A percentile compares a stretch with the other conserved stretches of the same genome.
These are phyloP conservation scores for Aschersonia sp. DNA, from an alignment of 2,329 filamentous ascomycete genomes.

Conservation along the genomic window DNA sequence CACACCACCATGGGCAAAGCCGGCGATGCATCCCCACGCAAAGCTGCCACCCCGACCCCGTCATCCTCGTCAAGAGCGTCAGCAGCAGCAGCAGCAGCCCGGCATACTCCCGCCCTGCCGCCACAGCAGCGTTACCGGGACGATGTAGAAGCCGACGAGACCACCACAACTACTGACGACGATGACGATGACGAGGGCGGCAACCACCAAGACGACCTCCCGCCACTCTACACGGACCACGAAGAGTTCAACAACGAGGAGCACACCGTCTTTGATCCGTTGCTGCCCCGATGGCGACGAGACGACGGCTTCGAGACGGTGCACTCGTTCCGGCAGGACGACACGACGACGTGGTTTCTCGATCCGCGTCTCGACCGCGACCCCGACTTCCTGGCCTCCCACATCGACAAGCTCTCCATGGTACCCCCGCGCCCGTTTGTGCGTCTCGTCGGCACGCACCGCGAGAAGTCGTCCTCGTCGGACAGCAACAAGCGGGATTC, in stretches of 20 bases:
- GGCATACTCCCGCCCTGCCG: conserved; percentile 7
- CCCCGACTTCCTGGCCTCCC: conserved; percentile 24
- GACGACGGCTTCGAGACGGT: conserved; percentile 7
- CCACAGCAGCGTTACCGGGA: conserved; percentile 21
- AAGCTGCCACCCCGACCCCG: conserved; percentile 13
- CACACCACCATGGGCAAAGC: background rate
- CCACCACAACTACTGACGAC: conserved; percentile 13
- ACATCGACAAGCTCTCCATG: conserved; percentile 27
- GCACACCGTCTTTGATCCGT: conserved; percentile 9
- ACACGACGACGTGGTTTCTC: conserved; percentile 24
- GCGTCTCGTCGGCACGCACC: conserved; percentile 37
- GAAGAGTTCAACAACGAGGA: conserved; percentile 7
- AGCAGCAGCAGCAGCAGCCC: background rate
- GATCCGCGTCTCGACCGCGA: conserved; percentile 29
- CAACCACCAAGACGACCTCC: conserved; percentile 19
- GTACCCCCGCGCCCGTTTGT: conserved; percentile 39
- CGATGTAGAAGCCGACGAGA: background rate
- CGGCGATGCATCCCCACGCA: conserved; percentile 1
- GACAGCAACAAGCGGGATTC: conserved; percentile 24
- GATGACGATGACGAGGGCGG: conserved; percentile 11
- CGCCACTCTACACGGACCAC: conserved; percentile 29
- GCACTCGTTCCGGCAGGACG: conserved; percentile 15
- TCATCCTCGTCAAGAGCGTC: conserved; percentile 6
- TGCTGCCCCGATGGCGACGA: conserved; percentile 8
- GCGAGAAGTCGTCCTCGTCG: conserved; percentile 1